Percentiles rank a stretch among this genome's conserved stretches.
Evolutionary conservation across 2,329 filamentous ascomycete species (phyloP).

Genomic region (Verticillium dahliae): DNA sequence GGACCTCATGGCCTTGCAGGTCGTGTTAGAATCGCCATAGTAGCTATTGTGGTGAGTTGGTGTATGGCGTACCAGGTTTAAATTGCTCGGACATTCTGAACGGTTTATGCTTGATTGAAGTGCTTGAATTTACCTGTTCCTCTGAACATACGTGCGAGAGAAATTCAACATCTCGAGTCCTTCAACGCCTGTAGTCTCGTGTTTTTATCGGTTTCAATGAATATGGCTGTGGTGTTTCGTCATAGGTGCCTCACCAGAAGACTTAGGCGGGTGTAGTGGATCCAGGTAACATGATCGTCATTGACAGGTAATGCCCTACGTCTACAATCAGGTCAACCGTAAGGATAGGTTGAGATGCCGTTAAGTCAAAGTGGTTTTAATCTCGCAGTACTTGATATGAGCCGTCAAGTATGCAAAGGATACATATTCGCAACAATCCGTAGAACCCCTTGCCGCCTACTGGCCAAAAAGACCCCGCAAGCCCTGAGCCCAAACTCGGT

Average conservation of each 20-base stretch:
- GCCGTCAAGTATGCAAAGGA: too few relatives aligned
- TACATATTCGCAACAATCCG: too few relatives aligned
- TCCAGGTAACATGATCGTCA: too few relatives aligned
- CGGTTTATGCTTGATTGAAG: neutral
- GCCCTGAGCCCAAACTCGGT: too few relatives aligned
- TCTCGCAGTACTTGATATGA: too few relatives aligned
- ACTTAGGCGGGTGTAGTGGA: neutral
- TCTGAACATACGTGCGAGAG: neutral
- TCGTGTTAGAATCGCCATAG: neutral
- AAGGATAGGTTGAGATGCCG: too few relatives aligned
- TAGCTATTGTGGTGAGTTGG: neutral
- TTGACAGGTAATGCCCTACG: too few relatives aligned
- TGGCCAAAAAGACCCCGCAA: too few relatives aligned
- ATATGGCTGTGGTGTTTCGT: neutral
- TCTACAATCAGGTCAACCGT: too few relatives aligned
- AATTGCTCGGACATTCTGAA: conserved; percentile 10
- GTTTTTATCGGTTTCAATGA: neutral
- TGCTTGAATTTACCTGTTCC: neutral
- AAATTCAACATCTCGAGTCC: neutral
- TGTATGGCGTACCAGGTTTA: conserved; percentile 9
- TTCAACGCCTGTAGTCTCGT: neutral
- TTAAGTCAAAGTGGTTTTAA: too few relatives aligned
- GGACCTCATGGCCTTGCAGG: conserved; percentile 27
- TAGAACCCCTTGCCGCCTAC: too few relatives aligned
- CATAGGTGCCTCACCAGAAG: neutral